Percentiles rank a stretch among this genome's conserved stretches.
Evolutionary conservation across 2,329 filamentous ascomycete genomes (phyloP).

Genomic region (Parascedosporium putredinis): DNA sequence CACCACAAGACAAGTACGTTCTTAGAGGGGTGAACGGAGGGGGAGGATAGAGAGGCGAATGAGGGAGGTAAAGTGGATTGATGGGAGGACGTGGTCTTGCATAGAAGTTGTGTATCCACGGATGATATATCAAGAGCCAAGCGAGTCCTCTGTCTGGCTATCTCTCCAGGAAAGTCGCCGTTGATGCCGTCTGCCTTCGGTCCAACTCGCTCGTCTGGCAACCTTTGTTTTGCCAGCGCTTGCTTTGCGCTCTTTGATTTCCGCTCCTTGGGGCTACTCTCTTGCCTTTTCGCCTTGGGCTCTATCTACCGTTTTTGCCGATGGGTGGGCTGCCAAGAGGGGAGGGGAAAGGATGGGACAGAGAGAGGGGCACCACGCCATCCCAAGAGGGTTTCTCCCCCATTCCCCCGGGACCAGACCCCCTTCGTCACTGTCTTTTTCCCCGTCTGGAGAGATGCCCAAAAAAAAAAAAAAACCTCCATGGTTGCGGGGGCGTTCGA

Average conservation of each 20-base stretch:
- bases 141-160: not conserved
- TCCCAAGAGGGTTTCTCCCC: too few relatives aligned
- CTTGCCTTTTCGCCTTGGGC: too few relatives aligned
- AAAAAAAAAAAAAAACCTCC: too few relatives aligned
- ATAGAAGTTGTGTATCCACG: not conserved
- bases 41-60: not conserved
- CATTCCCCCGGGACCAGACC: too few relatives aligned
- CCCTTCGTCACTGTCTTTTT: too few relatives aligned
- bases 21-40: too few relatives aligned
- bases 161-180: not conserved
- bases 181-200: not conserved
- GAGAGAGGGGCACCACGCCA: too few relatives aligned
- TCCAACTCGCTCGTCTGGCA: too few relatives aligned
- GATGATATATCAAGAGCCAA: not conserved
- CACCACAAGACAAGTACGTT: too few relatives aligned
- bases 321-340: not conserved
- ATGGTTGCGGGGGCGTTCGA: not conserved
- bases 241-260: too few relatives aligned
- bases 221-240: not conserved
- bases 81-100: slow-evolving; percentile 5
- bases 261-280: too few relatives aligned
- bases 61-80: not conserved
- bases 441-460: too few relatives aligned
- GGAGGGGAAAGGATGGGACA: not conserved
- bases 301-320: not conserved